Evolutionary conservation across 2,329 filamentous ascomycete species (phyloP), one percentile per base, ranked within the genome.

Genomic region (Sporothrix curviconia): DNA sequence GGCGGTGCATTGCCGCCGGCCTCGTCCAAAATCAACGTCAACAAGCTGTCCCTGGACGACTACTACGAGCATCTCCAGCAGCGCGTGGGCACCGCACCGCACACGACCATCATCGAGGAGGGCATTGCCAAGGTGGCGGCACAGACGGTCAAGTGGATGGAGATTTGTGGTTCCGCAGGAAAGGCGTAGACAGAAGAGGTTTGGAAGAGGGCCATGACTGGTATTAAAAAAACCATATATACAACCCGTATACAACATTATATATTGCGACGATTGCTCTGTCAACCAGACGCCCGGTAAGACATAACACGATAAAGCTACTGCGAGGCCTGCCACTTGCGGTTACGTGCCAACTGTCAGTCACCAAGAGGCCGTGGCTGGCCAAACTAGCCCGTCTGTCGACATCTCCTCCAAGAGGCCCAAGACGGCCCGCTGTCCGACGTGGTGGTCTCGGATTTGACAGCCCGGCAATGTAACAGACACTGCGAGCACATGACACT

Each of bases 11-110:
- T 62, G 66, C 67, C 19, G 71, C 71, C 12, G 80, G 80, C 0
- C 72, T 78, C n/a, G 17, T 71, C 75, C 24, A 82, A 83, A 66
- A 70, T 82, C 59, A 84, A 84, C 60, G 78, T 84, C 2, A 84
- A 84, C 65, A 30, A 30, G 51, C 51, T 54, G 39, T 24, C 39
- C 11, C 39, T 54, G 7, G 51, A 54, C 51, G 51, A 54, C 51
- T 54, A 54, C 30, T 46, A 40, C 37, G 22, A 24, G 19, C 36
- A 40, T 12, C 37, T 40, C 3, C 42, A 53, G 24, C 6, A 7
- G 32, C 12, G 36, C 3, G 24, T 42, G 15, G 50, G 22, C 50
- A 42, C 36, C 19, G 24, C 36, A 37, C 50, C 34, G 37, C 50
- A 40, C 22, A 53, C 50, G 15, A 53, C 37, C 3, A 40, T 53